These are phyloP conservation scores for Magnolia changhungtana DNA, from an alignment of 164 flowering plant species.

Conservation along the genomic window DNA sequence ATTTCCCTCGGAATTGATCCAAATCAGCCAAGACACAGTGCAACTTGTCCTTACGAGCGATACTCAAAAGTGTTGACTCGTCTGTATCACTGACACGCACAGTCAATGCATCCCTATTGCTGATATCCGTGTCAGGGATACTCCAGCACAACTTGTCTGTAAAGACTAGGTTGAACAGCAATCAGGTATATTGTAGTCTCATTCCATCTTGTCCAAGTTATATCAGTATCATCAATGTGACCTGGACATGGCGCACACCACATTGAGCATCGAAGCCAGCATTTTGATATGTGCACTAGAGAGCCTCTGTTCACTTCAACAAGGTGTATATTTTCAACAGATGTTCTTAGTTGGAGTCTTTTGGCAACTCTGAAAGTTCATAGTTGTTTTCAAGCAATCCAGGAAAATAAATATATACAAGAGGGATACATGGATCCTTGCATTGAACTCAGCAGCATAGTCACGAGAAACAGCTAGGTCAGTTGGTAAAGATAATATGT, in stretches of 20 bases:
- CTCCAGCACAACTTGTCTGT: neutral
- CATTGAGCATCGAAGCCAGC: too few relatives aligned
- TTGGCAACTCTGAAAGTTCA: neutral
- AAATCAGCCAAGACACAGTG: neutral
- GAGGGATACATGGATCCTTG: slow-evolving; percentile 71
- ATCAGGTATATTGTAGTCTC: neutral
- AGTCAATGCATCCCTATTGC: neutral
- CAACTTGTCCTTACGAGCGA: neutral
- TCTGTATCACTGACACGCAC: neutral
- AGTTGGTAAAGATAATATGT: slow-evolving; percentile 59
- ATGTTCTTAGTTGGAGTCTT: neutral
- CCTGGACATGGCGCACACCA: neutral
- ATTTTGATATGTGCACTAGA: neutral
- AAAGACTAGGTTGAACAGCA: neutral
- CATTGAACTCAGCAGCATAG: slow-evolving; percentile 59
- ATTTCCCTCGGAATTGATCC: neutral
- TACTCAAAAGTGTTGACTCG: neutral
- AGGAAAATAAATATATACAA: neutral
- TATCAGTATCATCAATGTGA: neutral
- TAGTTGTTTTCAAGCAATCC: neutral
- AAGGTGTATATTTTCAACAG: neutral
- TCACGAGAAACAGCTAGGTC: slow-evolving; percentile 54
- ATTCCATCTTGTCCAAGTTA: neutral
- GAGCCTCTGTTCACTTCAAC: neutral
- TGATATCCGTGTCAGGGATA: neutral